Evolutionary conservation across 1,139 yeast genomes (phyloP).

Genomic region (Eremothecium sinecaudum): DNA sequence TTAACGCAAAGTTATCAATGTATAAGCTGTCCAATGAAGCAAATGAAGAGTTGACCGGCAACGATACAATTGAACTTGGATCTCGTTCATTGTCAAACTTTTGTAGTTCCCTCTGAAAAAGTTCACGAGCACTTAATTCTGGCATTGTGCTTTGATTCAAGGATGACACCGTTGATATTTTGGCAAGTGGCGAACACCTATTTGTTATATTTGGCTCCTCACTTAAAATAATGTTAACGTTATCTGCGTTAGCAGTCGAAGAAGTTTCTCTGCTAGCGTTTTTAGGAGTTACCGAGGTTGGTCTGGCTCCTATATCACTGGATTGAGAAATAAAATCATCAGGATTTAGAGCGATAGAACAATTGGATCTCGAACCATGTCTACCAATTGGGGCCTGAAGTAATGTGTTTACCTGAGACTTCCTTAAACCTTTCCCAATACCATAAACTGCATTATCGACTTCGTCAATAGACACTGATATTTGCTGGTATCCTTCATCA

Average conservation of each 20-base stretch:
- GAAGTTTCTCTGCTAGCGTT: background rate
- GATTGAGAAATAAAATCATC: background rate
- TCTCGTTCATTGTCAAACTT: conserved; percentile 20
- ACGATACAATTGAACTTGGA: conserved; percentile 15
- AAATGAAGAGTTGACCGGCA: conserved; percentile 64
- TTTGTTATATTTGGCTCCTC: too few relatives aligned
- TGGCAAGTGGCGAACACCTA: too few relatives aligned
- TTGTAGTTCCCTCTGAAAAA: conserved; percentile 18
- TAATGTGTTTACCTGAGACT: conserved; percentile 30
- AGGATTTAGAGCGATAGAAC: background rate
- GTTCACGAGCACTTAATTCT: conserved; percentile 12
- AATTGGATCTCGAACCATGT: background rate
- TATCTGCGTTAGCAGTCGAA: conserved; percentile 3
- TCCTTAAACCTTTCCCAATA: conserved; percentile 55
- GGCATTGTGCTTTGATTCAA: background rate
- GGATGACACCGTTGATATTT: conserved; percentile 2
- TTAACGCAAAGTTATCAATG: conserved; percentile 41
- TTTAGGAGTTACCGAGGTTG: background rate
- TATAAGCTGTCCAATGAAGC: conserved; percentile 69
- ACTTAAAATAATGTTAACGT: conserved; percentile 11
- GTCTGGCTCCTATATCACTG: background rate
- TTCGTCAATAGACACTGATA: conserved; percentile 60
- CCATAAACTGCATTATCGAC: conserved; percentile 73
- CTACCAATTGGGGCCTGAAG: background rate
- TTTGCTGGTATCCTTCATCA: conserved; percentile 31